These are phyloP conservation scores for Mycena belliarum DNA, from an alignment of 768 basidiomycete species.

Conservation along the genomic window DNA sequence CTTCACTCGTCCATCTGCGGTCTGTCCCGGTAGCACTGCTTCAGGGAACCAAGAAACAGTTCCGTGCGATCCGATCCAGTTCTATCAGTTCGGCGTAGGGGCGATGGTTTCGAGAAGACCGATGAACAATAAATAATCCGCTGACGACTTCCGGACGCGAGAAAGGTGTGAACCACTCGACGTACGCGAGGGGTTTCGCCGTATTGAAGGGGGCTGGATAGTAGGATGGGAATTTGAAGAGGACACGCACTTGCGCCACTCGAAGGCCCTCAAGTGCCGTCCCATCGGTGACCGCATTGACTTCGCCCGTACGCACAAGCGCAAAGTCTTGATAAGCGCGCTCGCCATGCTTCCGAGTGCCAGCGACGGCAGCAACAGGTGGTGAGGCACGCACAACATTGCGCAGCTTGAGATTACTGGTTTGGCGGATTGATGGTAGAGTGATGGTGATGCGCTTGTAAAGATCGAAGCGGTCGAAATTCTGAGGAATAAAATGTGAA, in stretches of 20 bases:
- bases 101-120: neutral
- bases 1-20: neutral
- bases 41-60: neutral
- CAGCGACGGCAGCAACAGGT: neutral
- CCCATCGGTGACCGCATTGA: neutral
- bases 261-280: constrained; percentile 19
- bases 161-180: neutral
- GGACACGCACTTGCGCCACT: constrained; percentile 15
- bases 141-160: neutral
- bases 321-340: neutral
- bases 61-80: neutral
- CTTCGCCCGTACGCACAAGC: neutral
- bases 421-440: neutral
- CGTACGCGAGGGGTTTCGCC: neutral
- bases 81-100: neutral
- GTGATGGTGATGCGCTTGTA: constrained; percentile 6
- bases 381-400: neutral
- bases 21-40: neutral
- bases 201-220: neutral
- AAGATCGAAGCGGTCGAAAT: constrained; percentile 14
- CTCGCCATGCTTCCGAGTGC: neutral
- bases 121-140: neutral
- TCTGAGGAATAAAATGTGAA: neutral
- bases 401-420: neutral
- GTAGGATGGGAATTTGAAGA: constrained; percentile 13